Evolutionary conservation across 306 rosid genomes (phyloP), one percentile per base, ranked within the genome.

Genomic region (Prunus campanulata): DNA sequence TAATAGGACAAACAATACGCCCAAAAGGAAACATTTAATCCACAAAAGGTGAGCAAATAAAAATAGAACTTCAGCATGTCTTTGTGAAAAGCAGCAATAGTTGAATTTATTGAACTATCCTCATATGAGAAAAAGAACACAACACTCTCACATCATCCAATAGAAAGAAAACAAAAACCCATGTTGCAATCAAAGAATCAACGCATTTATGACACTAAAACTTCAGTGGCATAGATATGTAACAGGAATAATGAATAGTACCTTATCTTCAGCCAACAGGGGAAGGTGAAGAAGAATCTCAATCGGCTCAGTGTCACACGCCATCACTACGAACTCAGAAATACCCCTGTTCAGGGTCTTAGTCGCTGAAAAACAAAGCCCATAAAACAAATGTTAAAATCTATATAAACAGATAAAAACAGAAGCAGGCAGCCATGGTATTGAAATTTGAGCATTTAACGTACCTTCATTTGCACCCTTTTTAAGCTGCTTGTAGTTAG

Each of bases 231-330:
- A 66, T 22, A 32, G 18, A 4, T 52, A 46, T 2, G 5, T n/a
- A 5, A 10, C 51, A 19, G 1, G 19, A 47, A 19, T 3, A 11
- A 14, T 5, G n/a, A 74, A 69, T 29, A 44, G 13, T 51, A 95
- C 98, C 96, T 95, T 95, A 44, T 95, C 99, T 80, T 92, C 96
- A 4, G 97, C 96, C 48, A 95, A 83, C 0, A 95, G 81, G 47
- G 97, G 99, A 72, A 92, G 97, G 76, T 92, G 97, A 3, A 92
- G 96, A 71, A 95, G 96, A 71, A 92, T 95, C 89, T 95, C 97
- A 51, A 92, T 93, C 0, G 99, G 99, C 76, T 92, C 97, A 9
- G 96, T 77, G 49, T 95, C 97, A 2, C 97, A 93, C 0, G 93
- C 97, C 97, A 92, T 95, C 5, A 92, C 97, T 52, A 95, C 70